A percentile compares a stretch with the other conserved stretches of the same genome.
phyloP scores from a whole-genome alignment of 805 yeast species.

The Komagataella ulmi region DNA sequence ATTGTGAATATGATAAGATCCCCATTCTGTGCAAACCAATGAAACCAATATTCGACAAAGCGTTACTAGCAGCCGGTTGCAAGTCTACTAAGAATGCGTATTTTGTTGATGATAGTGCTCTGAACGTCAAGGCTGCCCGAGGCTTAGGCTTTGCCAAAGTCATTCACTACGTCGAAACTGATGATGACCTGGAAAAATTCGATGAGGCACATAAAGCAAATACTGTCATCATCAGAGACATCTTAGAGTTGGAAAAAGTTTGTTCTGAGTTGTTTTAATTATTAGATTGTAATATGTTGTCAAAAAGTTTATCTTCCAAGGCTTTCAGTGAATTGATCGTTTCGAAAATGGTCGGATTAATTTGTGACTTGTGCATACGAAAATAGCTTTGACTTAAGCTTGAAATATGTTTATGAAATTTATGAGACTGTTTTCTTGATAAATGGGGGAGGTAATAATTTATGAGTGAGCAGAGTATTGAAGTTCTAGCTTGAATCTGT shows the following conservation, averaged over 20 bases:
- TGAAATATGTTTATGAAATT: background rate
- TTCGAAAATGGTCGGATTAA: background rate
- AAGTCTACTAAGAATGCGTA: conserved; percentile 35
- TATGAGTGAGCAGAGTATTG: background rate
- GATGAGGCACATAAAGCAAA: conserved; percentile 23
- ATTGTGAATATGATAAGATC: conserved; percentile 67
- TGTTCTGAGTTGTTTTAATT: conserved; percentile 34
- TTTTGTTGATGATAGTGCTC: conserved; percentile 80
- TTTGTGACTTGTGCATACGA: background rate
- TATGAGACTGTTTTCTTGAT: background rate
- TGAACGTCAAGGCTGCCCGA: conserved; percentile 65
- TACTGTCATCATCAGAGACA: conserved; percentile 39
- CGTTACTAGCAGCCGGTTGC: conserved; percentile 53
- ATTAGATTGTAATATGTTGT: background rate
- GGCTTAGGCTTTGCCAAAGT: conserved; percentile 60
- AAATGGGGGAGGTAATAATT: background rate
- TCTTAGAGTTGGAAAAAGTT: conserved; percentile 39
- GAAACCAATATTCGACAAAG: conserved; percentile 47
- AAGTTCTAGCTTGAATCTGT: background rate
- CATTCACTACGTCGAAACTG: conserved; percentile 65
- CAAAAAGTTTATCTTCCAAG: background rate
- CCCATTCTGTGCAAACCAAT: conserved; percentile 87
- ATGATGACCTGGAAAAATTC: conserved; percentile 28
- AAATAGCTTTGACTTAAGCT: background rate
- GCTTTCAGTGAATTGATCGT: background rate